These are phyloP conservation scores for Pleoardoris graminearum DNA, from an alignment of 2,329 filamentous ascomycete genomes.

Conservation along the genomic window DNA sequence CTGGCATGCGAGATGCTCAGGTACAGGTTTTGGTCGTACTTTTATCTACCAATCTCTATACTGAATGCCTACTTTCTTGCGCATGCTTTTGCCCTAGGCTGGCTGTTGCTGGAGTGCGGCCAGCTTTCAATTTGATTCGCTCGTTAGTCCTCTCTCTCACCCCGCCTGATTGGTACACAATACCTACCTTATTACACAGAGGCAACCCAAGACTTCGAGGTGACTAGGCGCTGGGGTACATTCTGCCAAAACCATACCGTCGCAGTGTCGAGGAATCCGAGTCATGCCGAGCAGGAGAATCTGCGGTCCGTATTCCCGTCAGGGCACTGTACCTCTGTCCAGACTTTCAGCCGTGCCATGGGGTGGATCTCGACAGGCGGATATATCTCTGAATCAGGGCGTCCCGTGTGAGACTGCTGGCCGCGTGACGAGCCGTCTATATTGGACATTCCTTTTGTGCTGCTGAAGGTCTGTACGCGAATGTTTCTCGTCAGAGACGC, in stretches of 20 bases:
- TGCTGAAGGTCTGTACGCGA: constrained; percentile 9
- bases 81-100: too few species aligned
- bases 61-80: too few species aligned
- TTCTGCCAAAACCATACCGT: not conserved
- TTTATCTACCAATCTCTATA: too few species aligned
- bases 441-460: not conserved
- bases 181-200: constrained; percentile 14
- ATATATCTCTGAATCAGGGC: constrained; percentile 9
- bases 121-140: constrained; percentile 14
- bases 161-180: constrained; percentile 17
- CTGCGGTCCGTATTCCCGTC: constrained; percentile 20
- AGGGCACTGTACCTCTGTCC: not conserved
- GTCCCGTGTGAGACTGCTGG: constrained; percentile 3
- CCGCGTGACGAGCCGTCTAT: constrained; percentile 2
- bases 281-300: not conserved
- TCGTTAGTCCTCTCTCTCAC: constrained; percentile 7
- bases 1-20: too few species aligned
- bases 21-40: too few species aligned
- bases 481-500: constrained; percentile 23
- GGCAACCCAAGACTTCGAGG: constrained; percentile 15
- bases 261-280: not conserved
- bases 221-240: constrained; percentile 5
- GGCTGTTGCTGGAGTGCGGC: not conserved
- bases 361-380: constrained; percentile 16
- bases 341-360: not conserved